A percentile compares a stretch with the other conserved stretches of the same genome.
Conservation (phyloP, 192 early-diverging fungal species). For the Entophlyctis luteolus region DNA sequence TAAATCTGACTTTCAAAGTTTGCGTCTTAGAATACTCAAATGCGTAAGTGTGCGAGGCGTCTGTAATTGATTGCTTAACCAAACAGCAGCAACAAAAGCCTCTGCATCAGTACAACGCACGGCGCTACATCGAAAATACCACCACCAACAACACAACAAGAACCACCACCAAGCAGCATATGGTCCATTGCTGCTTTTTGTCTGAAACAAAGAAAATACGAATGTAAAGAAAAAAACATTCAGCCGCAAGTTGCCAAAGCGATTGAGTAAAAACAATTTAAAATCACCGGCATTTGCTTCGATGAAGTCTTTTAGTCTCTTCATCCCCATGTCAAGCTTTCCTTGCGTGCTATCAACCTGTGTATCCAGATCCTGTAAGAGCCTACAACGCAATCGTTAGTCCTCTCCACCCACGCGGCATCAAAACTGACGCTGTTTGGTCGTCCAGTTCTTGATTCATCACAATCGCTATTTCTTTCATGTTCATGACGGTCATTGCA, state of each 20-base stretch:
- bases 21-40: neutral
- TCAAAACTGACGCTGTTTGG: constrained; percentile 39
- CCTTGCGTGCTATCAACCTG: constrained; percentile 49
- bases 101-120: neutral
- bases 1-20: neutral
- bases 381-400: constrained; percentile 14
- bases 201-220: constrained; percentile 16
- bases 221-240: neutral
- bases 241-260: neutral
- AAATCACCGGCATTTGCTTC: constrained; percentile 50
- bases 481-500: constrained; percentile 35
- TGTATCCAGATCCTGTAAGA: constrained; percentile 49
- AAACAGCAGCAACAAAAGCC: neutral
- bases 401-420: neutral
- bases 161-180: constrained; percentile 39
- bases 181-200: constrained; percentile 48
- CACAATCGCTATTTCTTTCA: constrained; percentile 48
- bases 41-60: neutral
- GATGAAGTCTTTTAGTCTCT: constrained; percentile 49
- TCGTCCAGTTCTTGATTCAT: constrained; percentile 59
- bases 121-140: constrained; percentile 37
- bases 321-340: constrained; percentile 47
- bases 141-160: constrained; percentile 45
- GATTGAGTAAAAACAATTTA: neutral
- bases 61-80: neutral